These are phyloP conservation scores for Avena sativa DNA, from an alignment of 176 grass and related monocot species.

Conservation along the genomic window DNA sequence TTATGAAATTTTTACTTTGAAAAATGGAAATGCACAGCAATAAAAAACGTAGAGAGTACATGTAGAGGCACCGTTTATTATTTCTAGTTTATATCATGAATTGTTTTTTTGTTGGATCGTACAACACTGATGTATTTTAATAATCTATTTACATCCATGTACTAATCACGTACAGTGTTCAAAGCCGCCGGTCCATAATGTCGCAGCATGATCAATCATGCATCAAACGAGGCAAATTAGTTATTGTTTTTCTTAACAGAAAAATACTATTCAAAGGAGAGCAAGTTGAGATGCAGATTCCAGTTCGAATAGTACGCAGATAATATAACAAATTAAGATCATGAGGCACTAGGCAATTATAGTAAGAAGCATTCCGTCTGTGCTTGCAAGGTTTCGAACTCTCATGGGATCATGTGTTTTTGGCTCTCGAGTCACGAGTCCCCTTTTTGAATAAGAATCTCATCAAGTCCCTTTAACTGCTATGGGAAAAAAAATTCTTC, in stretches of 20 bases:
- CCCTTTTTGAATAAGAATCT: background rate
- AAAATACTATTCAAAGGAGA: background rate
- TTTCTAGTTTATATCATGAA: background rate
- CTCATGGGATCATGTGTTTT: background rate
- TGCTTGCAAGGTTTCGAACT: background rate
- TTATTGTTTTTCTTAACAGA: background rate
- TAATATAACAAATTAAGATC: too few species aligned
- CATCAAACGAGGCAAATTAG: background rate
- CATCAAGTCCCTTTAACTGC: background rate
- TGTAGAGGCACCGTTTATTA: background rate
- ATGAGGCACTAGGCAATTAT: background rate
- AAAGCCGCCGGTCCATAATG: conserved; percentile 14
- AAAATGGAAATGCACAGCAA: too few species aligned
- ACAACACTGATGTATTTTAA: background rate
- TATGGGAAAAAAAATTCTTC: background rate
- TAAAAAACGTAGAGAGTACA: too few species aligned
- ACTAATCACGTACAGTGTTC: background rate
- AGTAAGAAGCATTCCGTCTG: background rate
- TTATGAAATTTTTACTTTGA: too few species aligned
- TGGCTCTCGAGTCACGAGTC: background rate
- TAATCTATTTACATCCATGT: background rate
- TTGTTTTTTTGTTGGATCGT: background rate
- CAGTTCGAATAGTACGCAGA: background rate
- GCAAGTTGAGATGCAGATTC: conserved; percentile 30
- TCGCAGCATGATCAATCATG: conserved; percentile 12